These are phyloP conservation scores for Schizothecium vesticola DNA, from an alignment of 495 filamentous ascomycete species.

Conservation along the genomic window DNA sequence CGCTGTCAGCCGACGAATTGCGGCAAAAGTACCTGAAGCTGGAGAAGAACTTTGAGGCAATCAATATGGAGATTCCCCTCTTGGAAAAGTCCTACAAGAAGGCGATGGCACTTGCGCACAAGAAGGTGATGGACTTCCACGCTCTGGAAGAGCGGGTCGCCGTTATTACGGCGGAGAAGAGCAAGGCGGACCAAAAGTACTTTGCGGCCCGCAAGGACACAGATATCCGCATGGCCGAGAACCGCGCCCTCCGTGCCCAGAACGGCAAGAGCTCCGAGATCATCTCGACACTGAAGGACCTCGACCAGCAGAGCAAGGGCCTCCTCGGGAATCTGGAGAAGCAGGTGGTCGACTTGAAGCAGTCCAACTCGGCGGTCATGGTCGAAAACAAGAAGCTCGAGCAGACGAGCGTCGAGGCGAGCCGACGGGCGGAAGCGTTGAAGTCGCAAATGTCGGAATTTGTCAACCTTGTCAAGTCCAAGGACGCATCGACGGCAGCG, in stretches of 20 bases:
- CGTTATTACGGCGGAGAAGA: slow-evolving; percentile 76
- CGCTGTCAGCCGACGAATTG: slow-evolving; percentile 60
- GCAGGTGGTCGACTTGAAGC: slow-evolving; percentile 74
- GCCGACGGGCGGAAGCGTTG: slow-evolving; percentile 62
- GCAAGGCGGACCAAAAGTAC: slow-evolving; percentile 96
- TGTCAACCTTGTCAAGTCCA: slow-evolving; percentile 61
- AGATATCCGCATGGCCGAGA: slow-evolving; percentile 72
- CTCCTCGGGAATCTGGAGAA: slow-evolving; percentile 84
- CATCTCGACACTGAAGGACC: slow-evolving; percentile 85
- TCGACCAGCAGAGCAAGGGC: slow-evolving; percentile 56
- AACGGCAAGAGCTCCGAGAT: slow-evolving; percentile 90
- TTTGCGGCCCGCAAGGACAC: slow-evolving; percentile 92
- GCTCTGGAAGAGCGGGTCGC: slow-evolving; percentile 74
- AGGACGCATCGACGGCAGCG: slow-evolving; percentile 60
- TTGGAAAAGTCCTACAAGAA: slow-evolving; percentile 86
- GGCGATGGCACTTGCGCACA: slow-evolving; percentile 71
- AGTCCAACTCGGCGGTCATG: slow-evolving; percentile 60
- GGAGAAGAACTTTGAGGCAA: slow-evolving; percentile 70
- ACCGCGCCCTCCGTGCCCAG: slow-evolving; percentile 69
- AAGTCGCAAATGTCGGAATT: slow-evolving; percentile 73
- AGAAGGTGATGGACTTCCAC: slow-evolving; percentile 72
- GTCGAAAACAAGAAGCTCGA: slow-evolving; percentile 67
- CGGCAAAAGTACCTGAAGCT: slow-evolving; percentile 64
- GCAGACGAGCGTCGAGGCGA: slow-evolving; percentile 60
- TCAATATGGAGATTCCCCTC: slow-evolving; percentile 78